A percentile compares a stretch with the other conserved stretches of the same genome.
These are phyloP conservation scores for Cenchrus purpureus DNA, from an alignment of 176 grass and related monocot genomes.

Conservation along the genomic window DNA sequence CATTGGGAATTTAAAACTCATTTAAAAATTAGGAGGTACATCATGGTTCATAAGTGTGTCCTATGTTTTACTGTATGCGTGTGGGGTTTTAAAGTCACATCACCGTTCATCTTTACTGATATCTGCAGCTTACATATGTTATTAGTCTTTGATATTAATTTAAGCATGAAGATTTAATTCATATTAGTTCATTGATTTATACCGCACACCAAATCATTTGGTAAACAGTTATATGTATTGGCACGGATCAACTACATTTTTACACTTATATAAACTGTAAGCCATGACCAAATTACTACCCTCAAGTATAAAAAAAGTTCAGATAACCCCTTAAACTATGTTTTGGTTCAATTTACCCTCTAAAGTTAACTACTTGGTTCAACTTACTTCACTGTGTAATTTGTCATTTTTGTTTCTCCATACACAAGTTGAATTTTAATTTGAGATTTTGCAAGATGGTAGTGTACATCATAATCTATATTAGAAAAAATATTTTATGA, in stretches of 20 bases:
- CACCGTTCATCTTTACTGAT: not conserved
- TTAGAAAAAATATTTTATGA: no score
- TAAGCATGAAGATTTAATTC: not conserved
- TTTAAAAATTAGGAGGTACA: not conserved
- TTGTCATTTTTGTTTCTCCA: no score
- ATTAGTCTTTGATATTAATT: not conserved
- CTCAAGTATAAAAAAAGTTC: no score
- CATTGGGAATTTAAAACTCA: not conserved
- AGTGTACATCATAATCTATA: no score
- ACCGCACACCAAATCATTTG: not conserved
- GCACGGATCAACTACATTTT: not conserved
- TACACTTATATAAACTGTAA: not conserved
- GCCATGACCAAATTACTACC: no score
- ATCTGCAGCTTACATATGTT: not conserved
- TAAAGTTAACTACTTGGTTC: no score
- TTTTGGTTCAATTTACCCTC: no score
- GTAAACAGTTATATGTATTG: not conserved
- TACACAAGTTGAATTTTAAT: no score
- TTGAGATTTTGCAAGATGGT: no score
- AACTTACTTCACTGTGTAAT: no score
- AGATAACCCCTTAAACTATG: no score
- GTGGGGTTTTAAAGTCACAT: not conserved
- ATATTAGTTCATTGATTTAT: not conserved
- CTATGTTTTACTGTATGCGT: not conserved
- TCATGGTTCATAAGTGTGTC: not conserved